Evolutionary conservation across 2,329 filamentous ascomycete species (phyloP).

Genomic region (Cyphellophora europaea): DNA sequence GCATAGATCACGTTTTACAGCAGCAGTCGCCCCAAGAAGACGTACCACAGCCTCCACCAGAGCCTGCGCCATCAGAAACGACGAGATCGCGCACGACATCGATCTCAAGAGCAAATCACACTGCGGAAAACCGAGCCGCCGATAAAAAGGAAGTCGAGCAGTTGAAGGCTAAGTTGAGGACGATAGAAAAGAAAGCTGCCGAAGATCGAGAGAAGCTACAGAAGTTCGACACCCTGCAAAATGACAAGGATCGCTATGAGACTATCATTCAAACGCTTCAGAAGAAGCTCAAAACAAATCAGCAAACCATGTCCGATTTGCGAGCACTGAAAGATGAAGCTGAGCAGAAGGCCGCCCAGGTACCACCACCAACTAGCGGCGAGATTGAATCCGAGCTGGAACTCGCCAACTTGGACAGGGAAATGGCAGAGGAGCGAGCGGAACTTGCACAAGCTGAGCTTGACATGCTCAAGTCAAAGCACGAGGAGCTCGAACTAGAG

Average conservation of each 20-base stretch:
- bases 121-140: constrained; percentile 24
- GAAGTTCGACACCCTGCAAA: constrained; percentile 63
- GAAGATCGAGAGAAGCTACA: constrained; percentile 84
- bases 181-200: constrained; percentile 76
- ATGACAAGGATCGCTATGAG: constrained; percentile 49
- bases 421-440: constrained; percentile 91
- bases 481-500: constrained; percentile 80
- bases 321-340: constrained; percentile 70
- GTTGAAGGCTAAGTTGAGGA: constrained; percentile 73
- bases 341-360: constrained; percentile 52
- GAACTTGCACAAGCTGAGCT: constrained; percentile 75
- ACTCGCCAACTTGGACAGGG: constrained; percentile 77
- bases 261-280: constrained; percentile 84
- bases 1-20: background rate
- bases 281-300: constrained; percentile 75
- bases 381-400: constrained; percentile 82
- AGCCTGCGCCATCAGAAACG: background rate
- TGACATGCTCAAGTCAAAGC: constrained; percentile 62
- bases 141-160: constrained; percentile 68
- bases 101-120: background rate
- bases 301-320: constrained; percentile 68
- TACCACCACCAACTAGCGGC: constrained; percentile 47
- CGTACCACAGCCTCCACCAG: background rate
- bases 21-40: background rate
- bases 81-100: background rate